phyloP scores from a whole-genome alignment of 352 stramenopile species.

The Phytophthora boehmeriae region DNA sequence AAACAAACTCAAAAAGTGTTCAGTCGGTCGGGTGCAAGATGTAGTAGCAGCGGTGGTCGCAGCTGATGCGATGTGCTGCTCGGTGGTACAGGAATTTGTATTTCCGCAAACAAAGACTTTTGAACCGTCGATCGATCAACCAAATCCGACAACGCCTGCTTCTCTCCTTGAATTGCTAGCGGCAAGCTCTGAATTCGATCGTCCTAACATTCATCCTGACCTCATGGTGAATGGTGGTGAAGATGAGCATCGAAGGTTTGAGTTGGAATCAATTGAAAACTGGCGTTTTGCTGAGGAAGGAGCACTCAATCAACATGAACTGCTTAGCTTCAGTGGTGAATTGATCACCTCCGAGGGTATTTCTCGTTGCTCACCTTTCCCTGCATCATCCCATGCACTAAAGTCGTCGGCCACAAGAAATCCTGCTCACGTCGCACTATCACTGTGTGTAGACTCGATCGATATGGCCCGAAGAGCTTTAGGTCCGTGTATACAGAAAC shows the following conservation, averaged over 20 bases:
- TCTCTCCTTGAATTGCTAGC: slow-evolving; percentile 30
- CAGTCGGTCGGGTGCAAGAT: slow-evolving; percentile 10
- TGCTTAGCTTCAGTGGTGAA: not conserved
- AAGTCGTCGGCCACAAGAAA: slow-evolving; percentile 6
- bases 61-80: slow-evolving; percentile 49
- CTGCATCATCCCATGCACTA: not conserved
- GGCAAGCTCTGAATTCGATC: slow-evolving; percentile 35
- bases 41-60: slow-evolving; percentile 29
- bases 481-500: slow-evolving; percentile 36
- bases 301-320: not conserved
- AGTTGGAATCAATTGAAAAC: slow-evolving; percentile 12
- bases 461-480: slow-evolving; percentile 49
- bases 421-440: slow-evolving; percentile 20
- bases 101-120: slow-evolving; percentile 9
- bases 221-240: not conserved
- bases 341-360: not conserved
- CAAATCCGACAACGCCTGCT: not conserved
- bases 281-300: slow-evolving; percentile 5
- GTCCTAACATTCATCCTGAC: slow-evolving; percentile 4
- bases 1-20: not conserved
- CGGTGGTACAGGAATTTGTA: slow-evolving; percentile 48
- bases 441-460: slow-evolving; percentile 49
- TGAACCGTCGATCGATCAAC: not conserved
- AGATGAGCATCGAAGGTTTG: slow-evolving; percentile 1
- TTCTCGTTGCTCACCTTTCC: not conserved